Conservation (phyloP, 179 eudicot species). For the Camellia oleifera region DNA sequence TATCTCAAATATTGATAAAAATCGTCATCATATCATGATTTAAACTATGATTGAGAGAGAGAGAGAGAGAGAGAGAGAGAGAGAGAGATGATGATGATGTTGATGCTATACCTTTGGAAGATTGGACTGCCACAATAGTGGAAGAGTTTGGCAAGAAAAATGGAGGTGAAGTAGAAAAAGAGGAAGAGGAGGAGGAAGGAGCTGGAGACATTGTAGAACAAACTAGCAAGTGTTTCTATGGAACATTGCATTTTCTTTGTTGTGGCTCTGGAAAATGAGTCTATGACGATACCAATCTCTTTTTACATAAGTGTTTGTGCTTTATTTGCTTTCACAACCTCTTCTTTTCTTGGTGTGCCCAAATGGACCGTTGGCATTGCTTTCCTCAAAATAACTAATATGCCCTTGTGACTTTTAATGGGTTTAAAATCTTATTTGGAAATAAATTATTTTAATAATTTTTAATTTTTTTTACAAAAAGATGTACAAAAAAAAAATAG, state of each 20-base stretch:
- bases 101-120: conserved; percentile 25
- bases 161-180: conserved; percentile 66
- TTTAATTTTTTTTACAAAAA: no score
- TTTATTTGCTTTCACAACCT: conserved; percentile 30
- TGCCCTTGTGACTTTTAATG: conserved; percentile 11
- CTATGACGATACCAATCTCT: background rate
- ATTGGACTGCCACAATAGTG: conserved; percentile 40
- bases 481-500: no score
- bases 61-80: no score
- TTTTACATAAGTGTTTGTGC: conserved; percentile 21
- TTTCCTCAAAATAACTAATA: conserved; percentile 17
- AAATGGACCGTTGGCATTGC: background rate
- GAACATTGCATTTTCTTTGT: conserved; percentile 75
- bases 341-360: background rate
- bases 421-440: no score
- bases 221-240: conserved; percentile 52
- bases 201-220: conserved; percentile 53
- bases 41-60: background rate
- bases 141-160: conserved; percentile 58
- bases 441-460: no score
- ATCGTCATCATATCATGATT: no score
- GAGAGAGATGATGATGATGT: background rate
- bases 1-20: no score
- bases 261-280: conserved; percentile 20
- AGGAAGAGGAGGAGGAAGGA: conserved; percentile 61